These are phyloP conservation scores for Stropharia rugosoannulata DNA, from an alignment of 768 basidiomycete species.

Conservation along the genomic window DNA sequence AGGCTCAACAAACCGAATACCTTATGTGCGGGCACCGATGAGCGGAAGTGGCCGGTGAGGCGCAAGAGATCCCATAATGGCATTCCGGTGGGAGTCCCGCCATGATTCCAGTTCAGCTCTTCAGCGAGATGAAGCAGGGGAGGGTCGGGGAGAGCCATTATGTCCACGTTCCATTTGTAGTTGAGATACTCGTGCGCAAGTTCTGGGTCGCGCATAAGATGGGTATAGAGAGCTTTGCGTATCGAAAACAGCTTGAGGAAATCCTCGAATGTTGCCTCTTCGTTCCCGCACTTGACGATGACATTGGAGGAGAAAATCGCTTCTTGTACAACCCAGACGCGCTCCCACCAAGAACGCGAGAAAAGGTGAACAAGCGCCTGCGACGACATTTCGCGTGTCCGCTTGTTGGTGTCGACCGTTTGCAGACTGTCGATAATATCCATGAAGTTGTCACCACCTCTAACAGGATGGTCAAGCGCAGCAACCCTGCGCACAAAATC, in stretches of 20 bases:
- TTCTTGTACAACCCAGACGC: conserved; percentile 14
- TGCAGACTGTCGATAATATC: not conserved
- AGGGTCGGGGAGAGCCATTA: not conserved
- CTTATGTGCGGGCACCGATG: conserved; percentile 4
- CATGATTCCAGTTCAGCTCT: not conserved
- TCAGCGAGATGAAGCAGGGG: not conserved
- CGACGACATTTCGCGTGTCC: not conserved
- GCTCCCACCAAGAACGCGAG: conserved; percentile 8
- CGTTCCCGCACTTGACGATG: not conserved
- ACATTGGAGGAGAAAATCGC: conserved; percentile 1
- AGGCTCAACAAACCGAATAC: conserved; percentile 7
- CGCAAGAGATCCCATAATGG: not conserved
- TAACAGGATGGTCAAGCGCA: too few relatives aligned
- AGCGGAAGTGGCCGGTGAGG: not conserved
- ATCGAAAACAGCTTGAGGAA: not conserved
- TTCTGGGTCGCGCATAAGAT: not conserved
- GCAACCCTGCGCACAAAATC: not conserved
- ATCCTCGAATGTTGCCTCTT: not conserved
- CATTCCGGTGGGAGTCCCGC: not conserved
- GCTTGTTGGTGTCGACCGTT: not conserved
- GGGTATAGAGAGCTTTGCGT: not conserved
- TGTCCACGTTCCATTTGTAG: conserved; percentile 1
- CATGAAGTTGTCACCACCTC: too few relatives aligned
- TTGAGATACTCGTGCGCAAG: not conserved
- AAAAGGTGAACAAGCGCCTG: not conserved